Evolutionary conservation across 2,329 filamentous ascomycete species (phyloP), one percentile per base, ranked within the genome.

Genomic region (Paecilomyces niveus): DNA sequence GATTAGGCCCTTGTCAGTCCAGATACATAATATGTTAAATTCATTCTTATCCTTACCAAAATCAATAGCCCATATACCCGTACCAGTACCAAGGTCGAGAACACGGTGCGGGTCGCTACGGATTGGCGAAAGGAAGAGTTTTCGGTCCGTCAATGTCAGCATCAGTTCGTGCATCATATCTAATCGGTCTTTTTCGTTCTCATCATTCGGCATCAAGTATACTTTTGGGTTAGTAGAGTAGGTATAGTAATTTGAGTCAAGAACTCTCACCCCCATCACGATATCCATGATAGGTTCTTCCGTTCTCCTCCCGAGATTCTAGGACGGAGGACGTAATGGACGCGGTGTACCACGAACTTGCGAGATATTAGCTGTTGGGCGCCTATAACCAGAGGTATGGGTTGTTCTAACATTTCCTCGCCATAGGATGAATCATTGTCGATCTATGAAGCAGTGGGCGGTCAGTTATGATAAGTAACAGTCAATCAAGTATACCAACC

Each of bases 171-270:
- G 57, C 45, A 55, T 32, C 33, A 58, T 56, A 29, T 58, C 57
- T 22, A 56, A 31, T n/a, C 57, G 15, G 22, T 58, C 57, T n/a
- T 22, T 22, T 32, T 58, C 57, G 11, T 39, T 2, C 22, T 56
- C 54, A 31, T 56, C 54, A 31, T 56, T 56, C 8, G 54, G 54
- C 70, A 56, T 3, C 9, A 56, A n/a, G 39, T 56, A 56, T n/a
- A 7, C 54, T 56, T 50, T 56, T 49, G 22, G 15, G 51, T 21
- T 15, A n/a, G n/a, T n/a, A n/a, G n/a, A n/a, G n/a, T n/a, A n/a
- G n/a, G n/a, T n/a, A n/a, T n/a, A n/a, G n/a, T n/a, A n/a, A n/a
- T n/a, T n/a, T n/a, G n/a, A n/a, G n/a, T n/a, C n/a, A n/a, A n/a
- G n/a, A n/a, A n/a, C 3, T 33, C 54, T 21, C 51, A 56, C 54